phyloP scores from a whole-genome alignment of 768 basidiomycete genomes.

The Calocybe gangraenosa region DNA sequence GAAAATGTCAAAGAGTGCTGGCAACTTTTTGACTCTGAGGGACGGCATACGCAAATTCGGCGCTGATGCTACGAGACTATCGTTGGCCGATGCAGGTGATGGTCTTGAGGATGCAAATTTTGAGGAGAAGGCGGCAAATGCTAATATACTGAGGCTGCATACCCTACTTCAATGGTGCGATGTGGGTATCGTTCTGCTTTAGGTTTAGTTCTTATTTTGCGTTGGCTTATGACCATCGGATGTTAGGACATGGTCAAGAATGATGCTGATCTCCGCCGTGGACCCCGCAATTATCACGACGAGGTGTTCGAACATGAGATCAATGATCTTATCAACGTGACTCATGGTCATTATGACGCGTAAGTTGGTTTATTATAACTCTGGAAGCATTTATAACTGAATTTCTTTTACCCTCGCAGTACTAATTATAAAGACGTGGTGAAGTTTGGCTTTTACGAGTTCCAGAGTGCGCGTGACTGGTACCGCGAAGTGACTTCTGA shows the following conservation, averaged over 20 bases:
- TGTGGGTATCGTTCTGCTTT: slow-evolving; percentile 35
- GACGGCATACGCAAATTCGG: slow-evolving; percentile 94
- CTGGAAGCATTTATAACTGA: not conserved
- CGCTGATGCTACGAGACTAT: slow-evolving; percentile 89
- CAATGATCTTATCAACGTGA: slow-evolving; percentile 77
- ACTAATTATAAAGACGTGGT: slow-evolving; percentile 95
- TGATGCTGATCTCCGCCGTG: slow-evolving; percentile 65
- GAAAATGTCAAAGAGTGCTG: slow-evolving; percentile 98
- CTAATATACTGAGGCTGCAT: slow-evolving; percentile 89
- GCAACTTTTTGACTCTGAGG: slow-evolving; percentile 88
- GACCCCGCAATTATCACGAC: slow-evolving; percentile 81
- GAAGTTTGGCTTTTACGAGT: slow-evolving; percentile 94
- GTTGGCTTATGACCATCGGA: slow-evolving; percentile 6
- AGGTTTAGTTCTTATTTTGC: not conserved
- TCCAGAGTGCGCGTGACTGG: slow-evolving; percentile 90
- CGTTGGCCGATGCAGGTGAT: slow-evolving; percentile 95
- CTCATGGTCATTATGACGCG: slow-evolving; percentile 79
- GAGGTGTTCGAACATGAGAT: slow-evolving; percentile 88
- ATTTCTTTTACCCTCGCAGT: slow-evolving; percentile 34
- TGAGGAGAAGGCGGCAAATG: slow-evolving; percentile 97
- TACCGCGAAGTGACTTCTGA: slow-evolving; percentile 91
- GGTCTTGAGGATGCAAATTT: slow-evolving; percentile 99
- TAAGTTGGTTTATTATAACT: slow-evolving; percentile 35
- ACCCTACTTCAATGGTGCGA: slow-evolving; percentile 92
- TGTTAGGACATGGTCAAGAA: slow-evolving; percentile 77